Evolutionary conservation across 352 stramenopile species (phyloP), one percentile per base, ranked within the genome.

Genomic region (Phytophthora crassamura): DNA sequence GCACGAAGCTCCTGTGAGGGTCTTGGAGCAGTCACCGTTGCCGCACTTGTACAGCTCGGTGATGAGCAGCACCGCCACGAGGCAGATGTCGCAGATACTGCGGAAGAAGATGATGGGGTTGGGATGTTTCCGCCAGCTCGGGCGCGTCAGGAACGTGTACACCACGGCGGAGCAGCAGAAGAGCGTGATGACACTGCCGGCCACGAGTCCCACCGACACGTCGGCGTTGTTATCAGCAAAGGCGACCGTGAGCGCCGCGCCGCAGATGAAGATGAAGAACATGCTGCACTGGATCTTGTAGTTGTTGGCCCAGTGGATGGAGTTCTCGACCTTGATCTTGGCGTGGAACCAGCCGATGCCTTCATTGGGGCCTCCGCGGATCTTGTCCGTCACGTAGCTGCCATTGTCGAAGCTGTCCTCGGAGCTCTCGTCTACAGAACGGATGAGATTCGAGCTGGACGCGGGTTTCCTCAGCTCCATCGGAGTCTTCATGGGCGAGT

Each of bases 61-160:
- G 33, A 86, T 73, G 15, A 95, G 69, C 28, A 95, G 52, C 54
- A 95, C 84, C 15, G 81, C 67, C 51, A 93, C 86, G 38, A 95
- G 84, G 6, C 84, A 84, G 40, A 93, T 83, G 68, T 95, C 88
- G 41, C 87, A 95, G 16, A 94, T 77, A 64, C 74, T 89, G 30
- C 88, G 86, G 68, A 92, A 95, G 53, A 94, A 94, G 30, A 95
- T 93, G 63, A 95, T 86, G 48, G 88, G 86, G 59, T 95, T 95
- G 46, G 88, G 88, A 54, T 95, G 88, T 62, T 95, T 96, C 15
- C 88, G 74, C 88, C 88, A 96, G 11, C 74, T 84, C 12, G 86
- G 84, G 1, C 85, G 82, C 46, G 84, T 91, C 47, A 82, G 55
- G 63, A 92, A 96, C 59, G 88, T 96, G 69, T 93, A 90, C 34